A percentile compares a stretch with the other conserved stretches of the same genome.
phyloP scores from a whole-genome alignment of 2,329 filamentous ascomycete genomes.

The Ceratocystis papillata region DNA sequence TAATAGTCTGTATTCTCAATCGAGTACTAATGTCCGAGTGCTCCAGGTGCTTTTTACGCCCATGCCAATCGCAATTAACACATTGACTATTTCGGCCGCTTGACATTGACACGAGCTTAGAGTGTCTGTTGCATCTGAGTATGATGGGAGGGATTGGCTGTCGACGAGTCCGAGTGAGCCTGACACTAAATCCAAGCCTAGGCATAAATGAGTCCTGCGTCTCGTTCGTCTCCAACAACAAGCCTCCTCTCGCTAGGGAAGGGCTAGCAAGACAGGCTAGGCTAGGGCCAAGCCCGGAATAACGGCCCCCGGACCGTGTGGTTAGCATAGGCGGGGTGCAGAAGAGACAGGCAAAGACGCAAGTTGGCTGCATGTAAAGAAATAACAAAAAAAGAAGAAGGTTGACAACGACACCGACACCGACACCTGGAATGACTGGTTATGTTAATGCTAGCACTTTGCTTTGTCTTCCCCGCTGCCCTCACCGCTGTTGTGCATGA shows the following conservation, averaged over 20 bases:
- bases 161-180: not conserved
- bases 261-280: not conserved
- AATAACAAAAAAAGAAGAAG: not conserved
- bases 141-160: not conserved
- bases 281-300: not conserved
- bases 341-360: not conserved
- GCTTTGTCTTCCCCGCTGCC: too few relatives aligned
- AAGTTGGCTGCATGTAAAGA: not conserved
- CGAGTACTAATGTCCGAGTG: not conserved
- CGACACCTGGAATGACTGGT: too few relatives aligned
- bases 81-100: not conserved
- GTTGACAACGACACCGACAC: too few relatives aligned
- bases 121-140: not conserved
- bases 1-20: not conserved
- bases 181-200: not conserved
- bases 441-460: too few relatives aligned
- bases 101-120: conserved; percentile 1
- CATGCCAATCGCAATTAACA: conserved; percentile 11
- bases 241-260: not conserved
- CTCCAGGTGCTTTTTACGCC: not conserved
- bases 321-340: not conserved
- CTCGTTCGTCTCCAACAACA: too few relatives aligned
- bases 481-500: too few relatives aligned
- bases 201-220: too few relatives aligned
- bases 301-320: not conserved